Evolutionary conservation across 495 filamentous ascomycete genomes (phyloP).

Genomic region (Hyaloscypha variabilis): DNA sequence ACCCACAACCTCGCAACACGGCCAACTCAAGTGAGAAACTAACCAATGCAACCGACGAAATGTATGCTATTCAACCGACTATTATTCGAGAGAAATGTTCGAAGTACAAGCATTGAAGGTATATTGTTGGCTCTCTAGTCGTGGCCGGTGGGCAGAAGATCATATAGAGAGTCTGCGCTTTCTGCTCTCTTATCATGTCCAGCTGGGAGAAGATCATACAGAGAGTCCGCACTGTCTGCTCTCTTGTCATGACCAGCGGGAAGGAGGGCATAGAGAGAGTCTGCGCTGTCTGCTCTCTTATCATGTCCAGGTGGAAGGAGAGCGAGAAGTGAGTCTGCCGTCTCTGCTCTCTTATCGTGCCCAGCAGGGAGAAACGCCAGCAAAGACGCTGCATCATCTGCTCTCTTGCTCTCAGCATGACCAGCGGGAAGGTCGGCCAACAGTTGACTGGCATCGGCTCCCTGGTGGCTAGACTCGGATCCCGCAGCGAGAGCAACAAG

Average conservation of each 20-base stretch:
- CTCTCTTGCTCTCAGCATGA: background rate
- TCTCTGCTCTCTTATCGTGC: background rate
- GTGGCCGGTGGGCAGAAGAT: background rate
- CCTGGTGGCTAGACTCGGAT: too few relatives aligned
- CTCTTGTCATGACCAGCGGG: conserved; percentile 11
- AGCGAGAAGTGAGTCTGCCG: background rate
- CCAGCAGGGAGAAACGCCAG: background rate
- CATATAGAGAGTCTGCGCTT: background rate
- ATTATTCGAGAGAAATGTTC: too few relatives aligned
- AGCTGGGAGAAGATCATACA: conserved; percentile 1
- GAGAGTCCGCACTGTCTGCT: background rate
- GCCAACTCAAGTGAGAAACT: too few relatives aligned
- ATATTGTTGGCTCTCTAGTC: background rate
- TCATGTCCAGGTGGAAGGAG: background rate
- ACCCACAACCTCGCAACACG: too few relatives aligned
- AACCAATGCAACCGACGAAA: too few relatives aligned
- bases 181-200: background rate
- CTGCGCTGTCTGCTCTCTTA: background rate
- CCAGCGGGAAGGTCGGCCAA: background rate
- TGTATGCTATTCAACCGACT: too few relatives aligned
- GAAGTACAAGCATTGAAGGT: background rate
- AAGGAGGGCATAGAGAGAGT: background rate
- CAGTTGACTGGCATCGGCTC: background rate
- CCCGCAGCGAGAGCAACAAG: background rate
- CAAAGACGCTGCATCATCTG: background rate